Evolutionary conservation across 2,329 filamentous ascomycete species (phyloP).

Genomic region (Phymatotrichopsis omnivora): DNA sequence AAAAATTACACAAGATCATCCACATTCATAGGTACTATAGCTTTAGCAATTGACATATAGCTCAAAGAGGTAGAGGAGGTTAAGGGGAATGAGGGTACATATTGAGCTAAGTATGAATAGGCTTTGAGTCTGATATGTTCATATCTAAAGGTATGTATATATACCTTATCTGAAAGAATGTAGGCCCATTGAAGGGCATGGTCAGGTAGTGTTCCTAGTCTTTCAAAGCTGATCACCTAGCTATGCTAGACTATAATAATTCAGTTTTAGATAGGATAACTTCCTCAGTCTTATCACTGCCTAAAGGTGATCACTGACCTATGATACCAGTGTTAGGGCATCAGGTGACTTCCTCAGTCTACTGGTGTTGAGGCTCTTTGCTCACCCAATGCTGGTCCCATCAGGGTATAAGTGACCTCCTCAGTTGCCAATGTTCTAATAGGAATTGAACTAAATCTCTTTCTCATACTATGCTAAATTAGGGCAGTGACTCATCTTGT

Average conservation of each 20-base stretch:
- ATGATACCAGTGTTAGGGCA: slow-evolving; percentile 11
- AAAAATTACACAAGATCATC: background rate
- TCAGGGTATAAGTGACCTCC: slow-evolving; percentile 6
- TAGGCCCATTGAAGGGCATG: too few relatives aligned
- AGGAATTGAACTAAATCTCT: background rate
- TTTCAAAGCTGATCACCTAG: slow-evolving; percentile 5
- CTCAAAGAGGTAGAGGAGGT: slow-evolving; percentile 5
- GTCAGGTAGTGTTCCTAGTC: too few relatives aligned
- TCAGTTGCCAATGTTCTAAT: slow-evolving; percentile 3
- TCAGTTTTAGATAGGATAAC: slow-evolving; percentile 6
- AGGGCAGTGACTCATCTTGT: slow-evolving; percentile 4
- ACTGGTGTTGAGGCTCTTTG: slow-evolving; percentile 14
- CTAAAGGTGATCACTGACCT: slow-evolving; percentile 8
- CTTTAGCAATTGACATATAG: slow-evolving; percentile 3
- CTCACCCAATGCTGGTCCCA: slow-evolving; percentile 7
- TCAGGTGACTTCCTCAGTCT: slow-evolving; percentile 13
- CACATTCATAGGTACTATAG: background rate
- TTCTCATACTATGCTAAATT: background rate
- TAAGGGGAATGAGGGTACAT: background rate
- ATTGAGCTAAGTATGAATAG: background rate
- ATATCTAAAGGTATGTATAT: slow-evolving; percentile 7
- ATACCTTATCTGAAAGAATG: too few relatives aligned
- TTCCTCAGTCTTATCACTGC: background rate
- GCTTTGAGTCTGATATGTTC: slow-evolving; percentile 1
- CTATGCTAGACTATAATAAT: background rate